Evolutionary conservation across 23 red algal genomes (phyloP).

Genomic region (Cyanidium caldarium): DNA sequence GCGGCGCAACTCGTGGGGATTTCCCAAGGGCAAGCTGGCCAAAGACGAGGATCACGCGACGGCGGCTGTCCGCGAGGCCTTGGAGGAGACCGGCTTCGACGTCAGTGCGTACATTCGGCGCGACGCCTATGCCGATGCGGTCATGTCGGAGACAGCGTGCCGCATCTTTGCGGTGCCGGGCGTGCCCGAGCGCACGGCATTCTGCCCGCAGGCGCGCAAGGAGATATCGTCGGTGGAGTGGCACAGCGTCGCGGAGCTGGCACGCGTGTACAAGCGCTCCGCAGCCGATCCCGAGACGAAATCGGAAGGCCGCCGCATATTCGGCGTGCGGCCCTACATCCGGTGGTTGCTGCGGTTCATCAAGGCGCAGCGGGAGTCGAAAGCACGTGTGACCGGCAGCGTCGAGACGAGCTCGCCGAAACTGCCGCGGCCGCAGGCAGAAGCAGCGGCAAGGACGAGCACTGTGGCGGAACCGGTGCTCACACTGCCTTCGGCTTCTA

Average conservation of each 20-base stretch:
- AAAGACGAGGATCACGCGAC: constrained; percentile 59
- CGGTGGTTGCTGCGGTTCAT: no score
- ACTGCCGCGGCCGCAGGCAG: no score
- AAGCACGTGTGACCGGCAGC: no score
- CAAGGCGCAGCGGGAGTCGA: no score
- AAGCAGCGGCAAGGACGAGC: no score
- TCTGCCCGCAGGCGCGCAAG: constrained; percentile 71
- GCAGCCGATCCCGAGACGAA: no score
- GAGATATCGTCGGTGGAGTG: constrained; percentile 91
- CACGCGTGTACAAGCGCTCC: no score
- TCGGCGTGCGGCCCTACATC: no score
- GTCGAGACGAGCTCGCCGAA: no score
- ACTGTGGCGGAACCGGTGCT: no score
- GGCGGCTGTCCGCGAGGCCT: constrained; percentile 53
- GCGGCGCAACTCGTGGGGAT: constrained; percentile 61
- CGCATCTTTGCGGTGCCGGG: constrained; percentile 60
- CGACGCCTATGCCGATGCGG: constrained; percentile 11
- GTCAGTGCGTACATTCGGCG: constrained; percentile 16
- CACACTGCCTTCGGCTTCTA: no score
- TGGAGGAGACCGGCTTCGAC: constrained; percentile 87
- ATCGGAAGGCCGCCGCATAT: no score
- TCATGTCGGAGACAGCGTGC: not conserved
- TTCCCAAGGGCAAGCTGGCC: constrained; percentile 94
- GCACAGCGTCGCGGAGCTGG: not conserved
- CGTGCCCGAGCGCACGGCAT: constrained; percentile 46